Conservation (phyloP, 345 rosid species). For the Punica granatum region DNA sequence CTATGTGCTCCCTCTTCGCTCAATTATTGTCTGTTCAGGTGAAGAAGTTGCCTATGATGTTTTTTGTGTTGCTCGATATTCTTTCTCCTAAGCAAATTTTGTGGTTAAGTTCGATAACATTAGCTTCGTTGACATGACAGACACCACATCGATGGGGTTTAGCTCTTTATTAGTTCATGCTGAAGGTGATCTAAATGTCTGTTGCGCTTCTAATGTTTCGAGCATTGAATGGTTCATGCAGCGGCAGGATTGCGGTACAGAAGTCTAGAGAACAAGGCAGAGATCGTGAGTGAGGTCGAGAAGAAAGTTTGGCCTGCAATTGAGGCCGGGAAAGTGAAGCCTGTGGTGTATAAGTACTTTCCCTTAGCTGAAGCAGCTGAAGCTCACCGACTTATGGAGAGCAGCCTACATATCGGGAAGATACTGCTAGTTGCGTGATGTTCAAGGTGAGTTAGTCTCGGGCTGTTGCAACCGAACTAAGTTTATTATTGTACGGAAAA, state of each 20-base stretch:
- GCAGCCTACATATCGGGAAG: slow-evolving; percentile 72
- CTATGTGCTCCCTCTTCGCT: background rate
- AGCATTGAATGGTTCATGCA: slow-evolving; percentile 13
- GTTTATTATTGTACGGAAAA: background rate
- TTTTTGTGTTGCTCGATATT: background rate
- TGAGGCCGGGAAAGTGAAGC: slow-evolving; percentile 60
- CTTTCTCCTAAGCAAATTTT: background rate
- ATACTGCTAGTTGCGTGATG: slow-evolving; percentile 54
- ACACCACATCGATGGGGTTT: background rate
- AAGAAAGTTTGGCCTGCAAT: slow-evolving; percentile 86
- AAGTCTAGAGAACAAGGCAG: slow-evolving; percentile 60
- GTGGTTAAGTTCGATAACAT: background rate
- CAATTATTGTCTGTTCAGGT: background rate
- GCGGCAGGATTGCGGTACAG: slow-evolving; percentile 78
- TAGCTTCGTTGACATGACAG: background rate
- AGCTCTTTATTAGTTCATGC: background rate
- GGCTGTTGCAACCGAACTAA: background rate
- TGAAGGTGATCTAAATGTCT: background rate
- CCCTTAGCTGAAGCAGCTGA: slow-evolving; percentile 58
- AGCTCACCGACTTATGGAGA: slow-evolving; percentile 71
- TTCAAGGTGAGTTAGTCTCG: background rate
- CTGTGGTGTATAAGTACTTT: slow-evolving; percentile 45
- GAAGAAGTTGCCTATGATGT: background rate
- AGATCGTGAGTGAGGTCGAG: slow-evolving; percentile 62
- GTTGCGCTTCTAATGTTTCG: background rate